Evolutionary conservation across 371 early-diverging fungal genomes (phyloP).

Genomic region (Choanephora cucurbitarum): DNA sequence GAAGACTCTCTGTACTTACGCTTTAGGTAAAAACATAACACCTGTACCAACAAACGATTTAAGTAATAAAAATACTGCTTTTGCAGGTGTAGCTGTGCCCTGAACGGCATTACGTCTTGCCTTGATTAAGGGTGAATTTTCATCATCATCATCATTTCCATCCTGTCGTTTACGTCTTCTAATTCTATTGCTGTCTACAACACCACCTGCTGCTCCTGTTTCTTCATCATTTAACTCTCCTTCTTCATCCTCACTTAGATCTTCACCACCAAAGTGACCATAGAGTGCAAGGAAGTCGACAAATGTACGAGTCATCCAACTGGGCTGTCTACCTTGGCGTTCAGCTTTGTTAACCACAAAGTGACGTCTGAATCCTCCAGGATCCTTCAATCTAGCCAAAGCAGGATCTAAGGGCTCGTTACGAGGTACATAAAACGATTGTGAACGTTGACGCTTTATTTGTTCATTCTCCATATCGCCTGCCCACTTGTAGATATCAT

Average conservation of each 20-base stretch:
- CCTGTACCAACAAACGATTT: slow-evolving; percentile 88
- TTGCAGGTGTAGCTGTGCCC: slow-evolving; percentile 76
- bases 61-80: slow-evolving; percentile 82
- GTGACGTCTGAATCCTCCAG: slow-evolving; percentile 92
- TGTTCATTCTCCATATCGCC: slow-evolving; percentile 43
- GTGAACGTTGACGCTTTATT: slow-evolving; percentile 36
- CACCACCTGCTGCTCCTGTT: slow-evolving; percentile 11
- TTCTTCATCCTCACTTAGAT: slow-evolving; percentile 45
- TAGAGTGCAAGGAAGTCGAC: slow-evolving; percentile 91
- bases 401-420: slow-evolving; percentile 37
- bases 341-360: slow-evolving; percentile 80
- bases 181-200: slow-evolving; percentile 9
- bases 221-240: slow-evolving; percentile 30
- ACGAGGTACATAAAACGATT: slow-evolving; percentile 42
- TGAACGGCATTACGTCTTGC: slow-evolving; percentile 63
- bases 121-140: slow-evolving; percentile 54
- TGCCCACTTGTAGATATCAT: slow-evolving; percentile 65
- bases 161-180: slow-evolving; percentile 19
- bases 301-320: slow-evolving; percentile 84
- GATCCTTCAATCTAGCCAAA: slow-evolving; percentile 54
- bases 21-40: slow-evolving; percentile 18
- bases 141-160: slow-evolving; percentile 26
- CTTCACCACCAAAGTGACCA: slow-evolving; percentile 92
- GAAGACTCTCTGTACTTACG: too few species aligned
- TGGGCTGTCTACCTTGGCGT: slow-evolving; percentile 64